Conservation (phyloP, 257 asterid genomes). For the Coffea eugenioides region DNA sequence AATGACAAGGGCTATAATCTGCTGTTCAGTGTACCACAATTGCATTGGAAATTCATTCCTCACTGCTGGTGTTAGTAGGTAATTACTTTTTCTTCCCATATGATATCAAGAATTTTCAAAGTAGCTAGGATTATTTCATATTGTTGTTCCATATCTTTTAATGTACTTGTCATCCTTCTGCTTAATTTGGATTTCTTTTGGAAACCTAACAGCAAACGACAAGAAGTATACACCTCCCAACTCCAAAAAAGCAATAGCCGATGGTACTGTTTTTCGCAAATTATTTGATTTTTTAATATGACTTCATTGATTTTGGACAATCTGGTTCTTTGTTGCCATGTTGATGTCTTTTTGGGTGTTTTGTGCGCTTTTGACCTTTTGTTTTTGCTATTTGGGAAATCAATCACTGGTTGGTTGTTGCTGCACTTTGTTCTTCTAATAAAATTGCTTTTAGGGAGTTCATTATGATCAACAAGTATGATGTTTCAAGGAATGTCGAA, state of each 20-base stretch:
- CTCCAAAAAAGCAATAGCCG: not conserved
- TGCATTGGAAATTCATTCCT: not conserved
- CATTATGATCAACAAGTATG: too few relatives aligned
- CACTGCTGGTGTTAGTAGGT: slow-evolving; percentile 1
- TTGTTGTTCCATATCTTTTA: not conserved
- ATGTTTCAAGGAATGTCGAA: too few relatives aligned
- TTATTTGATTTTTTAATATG: not conserved
- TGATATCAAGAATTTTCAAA: not conserved
- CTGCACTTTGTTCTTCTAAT: too few relatives aligned
- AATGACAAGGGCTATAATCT: not conserved
- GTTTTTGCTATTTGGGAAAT: not conserved
- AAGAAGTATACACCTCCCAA: not conserved
- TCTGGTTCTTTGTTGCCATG: not conserved
- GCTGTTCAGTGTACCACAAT: not conserved
- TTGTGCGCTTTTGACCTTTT: not conserved
- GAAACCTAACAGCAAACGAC: not conserved
- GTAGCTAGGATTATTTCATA: not conserved
- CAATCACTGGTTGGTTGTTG: too few relatives aligned
- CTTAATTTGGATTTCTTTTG: too few relatives aligned
- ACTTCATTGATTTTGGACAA: not conserved
- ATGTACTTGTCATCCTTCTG: too few relatives aligned
- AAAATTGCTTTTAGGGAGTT: too few relatives aligned
- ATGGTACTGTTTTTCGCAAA: not conserved
- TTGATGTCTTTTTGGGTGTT: not conserved
- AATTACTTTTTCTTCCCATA: not conserved